Evolutionary conservation across 345 rosid genomes (phyloP).

Genomic region (Physaria fendleri): DNA sequence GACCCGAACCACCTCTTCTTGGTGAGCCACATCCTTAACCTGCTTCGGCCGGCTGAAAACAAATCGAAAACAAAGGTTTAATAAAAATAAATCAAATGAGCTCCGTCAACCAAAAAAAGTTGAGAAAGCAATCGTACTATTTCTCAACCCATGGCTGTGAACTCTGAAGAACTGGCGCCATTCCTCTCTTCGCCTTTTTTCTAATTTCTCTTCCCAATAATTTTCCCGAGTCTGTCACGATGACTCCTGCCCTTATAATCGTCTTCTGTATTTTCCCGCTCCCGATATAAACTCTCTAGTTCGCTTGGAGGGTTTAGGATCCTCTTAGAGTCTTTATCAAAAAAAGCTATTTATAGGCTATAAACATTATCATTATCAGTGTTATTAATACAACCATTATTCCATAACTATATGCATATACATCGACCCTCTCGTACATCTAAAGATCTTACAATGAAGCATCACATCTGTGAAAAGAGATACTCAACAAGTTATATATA

Average conservation of each 20-base stretch:
- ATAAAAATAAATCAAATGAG: not conserved
- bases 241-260: not conserved
- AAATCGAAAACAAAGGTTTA: not conserved
- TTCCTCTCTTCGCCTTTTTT: conserved; percentile 16
- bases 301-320: not conserved
- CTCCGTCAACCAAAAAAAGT: not conserved
- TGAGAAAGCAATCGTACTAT: conserved; percentile 37
- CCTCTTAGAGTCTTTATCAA: too few species aligned
- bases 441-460: not conserved
- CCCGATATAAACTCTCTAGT: not conserved
- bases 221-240: not conserved
- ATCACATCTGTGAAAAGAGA: not conserved
- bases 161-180: conserved; percentile 86
- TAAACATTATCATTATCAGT: not conserved
- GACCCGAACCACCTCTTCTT: conserved; percentile 97
- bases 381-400: not conserved
- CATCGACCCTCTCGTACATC: not conserved
- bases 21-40: conserved; percentile 89
- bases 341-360: too few species aligned
- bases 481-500: not conserved
- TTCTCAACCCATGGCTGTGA: conserved; percentile 96
- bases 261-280: conserved; percentile 18
- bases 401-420: not conserved
- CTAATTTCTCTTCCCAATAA: not conserved
- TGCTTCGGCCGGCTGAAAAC: conserved; percentile 75